These are phyloP conservation scores for Lipomyces chichibuensis DNA, from an alignment of 805 yeast species.

Conservation along the genomic window DNA sequence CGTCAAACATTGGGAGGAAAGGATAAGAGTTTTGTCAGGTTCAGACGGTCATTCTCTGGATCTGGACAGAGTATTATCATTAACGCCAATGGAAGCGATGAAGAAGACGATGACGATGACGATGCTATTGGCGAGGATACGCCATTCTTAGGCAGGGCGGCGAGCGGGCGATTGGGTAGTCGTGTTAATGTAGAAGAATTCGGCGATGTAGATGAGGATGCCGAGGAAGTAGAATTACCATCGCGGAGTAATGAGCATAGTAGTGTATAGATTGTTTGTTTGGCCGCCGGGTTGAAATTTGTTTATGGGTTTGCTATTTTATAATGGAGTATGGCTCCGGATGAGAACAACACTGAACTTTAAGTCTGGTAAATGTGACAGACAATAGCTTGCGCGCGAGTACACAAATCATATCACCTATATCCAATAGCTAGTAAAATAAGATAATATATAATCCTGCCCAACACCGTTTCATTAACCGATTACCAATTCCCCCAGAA, in stretches of 20 bases:
- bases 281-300: background rate
- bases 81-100: constrained; percentile 15
- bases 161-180: constrained; percentile 25
- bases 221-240: constrained; percentile 16
- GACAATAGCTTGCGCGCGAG: background rate
- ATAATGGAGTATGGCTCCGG: background rate
- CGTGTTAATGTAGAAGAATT: constrained; percentile 17
- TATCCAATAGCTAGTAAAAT: background rate
- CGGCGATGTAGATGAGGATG: constrained; percentile 15
- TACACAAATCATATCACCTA: background rate
- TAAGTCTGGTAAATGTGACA: background rate
- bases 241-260: constrained; percentile 2
- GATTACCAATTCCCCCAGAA: background rate
- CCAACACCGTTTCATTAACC: background rate
- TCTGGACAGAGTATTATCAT: constrained; percentile 6
- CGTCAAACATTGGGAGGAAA: background rate
- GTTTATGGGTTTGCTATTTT: background rate
- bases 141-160: constrained; percentile 16
- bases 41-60: constrained; percentile 9
- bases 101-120: constrained; percentile 17
- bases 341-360: background rate
- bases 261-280: background rate
- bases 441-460: background rate
- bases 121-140: constrained; percentile 13
- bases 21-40: constrained; percentile 8